These are phyloP conservation scores for Daedaleopsis sinensis DNA, from an alignment of 768 basidiomycete genomes.

Conservation along the genomic window DNA sequence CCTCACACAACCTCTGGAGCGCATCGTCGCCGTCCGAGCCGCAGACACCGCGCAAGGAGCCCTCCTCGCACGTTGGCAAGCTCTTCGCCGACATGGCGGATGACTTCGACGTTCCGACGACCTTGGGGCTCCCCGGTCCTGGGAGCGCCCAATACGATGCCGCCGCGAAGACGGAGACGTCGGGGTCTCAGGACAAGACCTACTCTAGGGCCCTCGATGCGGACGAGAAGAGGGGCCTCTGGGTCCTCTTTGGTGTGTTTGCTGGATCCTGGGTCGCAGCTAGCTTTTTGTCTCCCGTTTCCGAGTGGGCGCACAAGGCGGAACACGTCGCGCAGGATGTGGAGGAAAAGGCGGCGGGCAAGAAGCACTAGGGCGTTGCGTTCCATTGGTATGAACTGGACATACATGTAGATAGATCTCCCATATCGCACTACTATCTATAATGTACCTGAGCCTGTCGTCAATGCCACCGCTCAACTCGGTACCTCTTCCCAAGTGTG, in stretches of 20 bases:
- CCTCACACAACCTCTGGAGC: conserved; percentile 43
- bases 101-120: conserved; percentile 39
- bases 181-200: conserved; percentile 21
- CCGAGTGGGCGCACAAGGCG: conserved; percentile 24
- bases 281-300: conserved; percentile 29
- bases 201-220: conserved; percentile 39
- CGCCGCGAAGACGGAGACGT: conserved; percentile 25
- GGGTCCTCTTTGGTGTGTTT: conserved; percentile 49
- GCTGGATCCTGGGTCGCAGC: conserved; percentile 52
- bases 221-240: conserved; percentile 53
- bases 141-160: conserved; percentile 23
- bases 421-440: conserved; percentile 13
- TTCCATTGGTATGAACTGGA: conserved; percentile 2
- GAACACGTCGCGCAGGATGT: conserved; percentile 4
- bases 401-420: conserved; percentile 12
- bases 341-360: conserved; percentile 12
- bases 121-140: conserved; percentile 25
- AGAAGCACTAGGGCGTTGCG: conserved; percentile 9
- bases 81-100: conserved; percentile 41
- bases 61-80: conserved; percentile 19
- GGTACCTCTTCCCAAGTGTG: background rate
- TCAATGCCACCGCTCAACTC: conserved; percentile 3
- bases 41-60: conserved; percentile 1
- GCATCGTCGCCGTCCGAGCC: conserved; percentile 9
- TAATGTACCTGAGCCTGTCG: conserved; percentile 11